Conservation (phyloP, 768 basidiomycete genomes). For the Udeniomyces megalosporus region DNA sequence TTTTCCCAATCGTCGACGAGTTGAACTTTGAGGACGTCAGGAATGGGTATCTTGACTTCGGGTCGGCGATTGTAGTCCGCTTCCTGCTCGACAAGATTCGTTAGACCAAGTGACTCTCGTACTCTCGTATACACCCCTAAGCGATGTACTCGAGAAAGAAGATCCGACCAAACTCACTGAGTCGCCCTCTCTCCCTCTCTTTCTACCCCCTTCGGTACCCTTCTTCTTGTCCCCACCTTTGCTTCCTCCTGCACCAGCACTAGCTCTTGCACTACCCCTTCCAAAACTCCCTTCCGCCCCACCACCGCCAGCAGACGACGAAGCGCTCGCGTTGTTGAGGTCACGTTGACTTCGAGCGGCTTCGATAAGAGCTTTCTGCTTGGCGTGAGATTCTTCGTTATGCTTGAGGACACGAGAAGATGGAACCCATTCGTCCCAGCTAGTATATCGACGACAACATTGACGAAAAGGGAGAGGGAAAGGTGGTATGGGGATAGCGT, state of each 20-base stretch:
- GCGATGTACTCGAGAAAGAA: neutral
- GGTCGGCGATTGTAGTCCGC: constrained; percentile 63
- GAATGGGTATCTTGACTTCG: constrained; percentile 78
- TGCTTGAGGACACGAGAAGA: constrained; percentile 61
- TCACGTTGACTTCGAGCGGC: constrained; percentile 6
- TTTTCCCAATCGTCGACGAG: constrained; percentile 97
- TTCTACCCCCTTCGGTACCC: neutral
- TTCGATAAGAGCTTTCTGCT: constrained; percentile 52
- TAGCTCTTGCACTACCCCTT: constrained; percentile 41
- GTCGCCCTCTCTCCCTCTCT: constrained; percentile 10
- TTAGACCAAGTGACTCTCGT: too few species aligned
- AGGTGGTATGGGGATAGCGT: constrained; percentile 1
- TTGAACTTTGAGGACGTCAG: constrained; percentile 71
- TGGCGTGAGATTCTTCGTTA: constrained; percentile 59
- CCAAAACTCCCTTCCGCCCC: too few species aligned
- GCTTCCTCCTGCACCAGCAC: constrained; percentile 38
- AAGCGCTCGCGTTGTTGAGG: constrained; percentile 12
- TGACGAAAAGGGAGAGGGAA: neutral
- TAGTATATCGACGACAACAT: constrained; percentile 24
- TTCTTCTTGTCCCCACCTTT: neutral
- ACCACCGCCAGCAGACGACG: too few species aligned
- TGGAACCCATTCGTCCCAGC: constrained; percentile 98
- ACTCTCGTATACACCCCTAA: too few species aligned
- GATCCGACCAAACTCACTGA: neutral
- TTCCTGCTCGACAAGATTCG: too few species aligned